Conservation (phyloP, 495 filamentous ascomycete species). For the Paragyromitra xinjiangensis region DNA sequence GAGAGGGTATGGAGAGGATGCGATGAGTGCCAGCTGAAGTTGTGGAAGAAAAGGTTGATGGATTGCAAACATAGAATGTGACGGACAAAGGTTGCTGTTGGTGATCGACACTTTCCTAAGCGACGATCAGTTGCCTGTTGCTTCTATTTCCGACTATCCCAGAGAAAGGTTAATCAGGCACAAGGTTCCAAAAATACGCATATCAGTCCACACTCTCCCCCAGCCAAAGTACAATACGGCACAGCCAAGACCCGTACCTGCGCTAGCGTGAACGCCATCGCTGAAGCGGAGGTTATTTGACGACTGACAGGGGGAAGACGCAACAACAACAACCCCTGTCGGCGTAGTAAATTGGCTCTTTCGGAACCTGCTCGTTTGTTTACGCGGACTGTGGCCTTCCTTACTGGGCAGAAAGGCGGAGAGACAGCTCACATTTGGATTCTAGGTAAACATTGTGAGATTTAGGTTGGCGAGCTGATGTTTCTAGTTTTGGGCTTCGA, state of each 20-base stretch:
- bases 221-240: neutral
- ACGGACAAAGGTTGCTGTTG: neutral
- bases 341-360: conserved; percentile 19
- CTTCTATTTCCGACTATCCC: neutral
- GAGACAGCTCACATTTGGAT: neutral
- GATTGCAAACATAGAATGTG: neutral
- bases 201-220: conserved; percentile 3
- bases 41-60: neutral
- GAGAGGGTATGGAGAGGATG: no score
- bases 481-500: conserved; percentile 2
- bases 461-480: neutral
- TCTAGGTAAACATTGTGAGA: neutral
- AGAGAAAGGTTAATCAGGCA: neutral
- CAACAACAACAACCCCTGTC: conserved; percentile 1
- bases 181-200: conserved; percentile 7
- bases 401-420: conserved; percentile 5
- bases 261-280: conserved; percentile 44
- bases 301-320: conserved; percentile 12
- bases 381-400: conserved; percentile 32
- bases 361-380: conserved; percentile 13
- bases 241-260: conserved; percentile 34
- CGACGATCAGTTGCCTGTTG: neutral
- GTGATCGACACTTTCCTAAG: neutral
- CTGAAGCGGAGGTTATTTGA: conserved; percentile 48
- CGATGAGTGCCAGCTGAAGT: neutral